Evolutionary conservation across 306 rosid genomes (phyloP), one percentile per base, ranked within the genome.

Genomic region (Astragalus membranaceus): DNA sequence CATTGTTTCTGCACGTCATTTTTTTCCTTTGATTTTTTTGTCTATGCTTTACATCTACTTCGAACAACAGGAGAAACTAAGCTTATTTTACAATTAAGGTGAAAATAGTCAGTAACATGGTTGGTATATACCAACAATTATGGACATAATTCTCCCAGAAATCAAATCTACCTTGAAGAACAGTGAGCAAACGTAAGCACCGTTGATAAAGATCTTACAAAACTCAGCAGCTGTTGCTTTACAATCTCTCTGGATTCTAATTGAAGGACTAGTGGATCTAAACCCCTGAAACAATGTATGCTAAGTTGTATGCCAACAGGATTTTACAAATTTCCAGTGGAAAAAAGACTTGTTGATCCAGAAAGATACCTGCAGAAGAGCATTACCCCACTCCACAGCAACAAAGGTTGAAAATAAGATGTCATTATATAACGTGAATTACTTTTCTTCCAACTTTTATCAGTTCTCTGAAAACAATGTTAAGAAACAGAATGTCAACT

Each of bases 161-260:
- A 77, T 64, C 5, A 76, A 55, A 57, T 86, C 48, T 61, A 94
- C 98, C 97, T 83, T 75, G 98, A 94, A 78, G 85, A 82, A 83
- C 96, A 94, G 85, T 82, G 85, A 72, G 98, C 98, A 77, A 87
- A 81, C 49, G 98, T 85, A 64, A 94, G 81, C 79, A 94, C 95
- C 6, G 95, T 88, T 14, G 98, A 90, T 82, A 94, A 76, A 1
- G 98, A 90, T 85, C 89, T 79, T 33, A 84, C 75, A 75, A 94
- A 90, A 80, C 77, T 82, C 85, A 87, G 70, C 56, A 88, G 82
- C 46, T 92, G 87, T 62, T 85, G 85, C 86, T 93, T 93, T 36
- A 93, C 82, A 78, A 78, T 79, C 77, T 86, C 89, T 85, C 84
- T 76, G 66, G 94, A 80, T 76, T 84, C 84, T 72, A 96, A 88